Evolutionary conservation across 2,329 filamentous ascomycete species (phyloP).

Genomic region (Beauveria sp.): DNA sequence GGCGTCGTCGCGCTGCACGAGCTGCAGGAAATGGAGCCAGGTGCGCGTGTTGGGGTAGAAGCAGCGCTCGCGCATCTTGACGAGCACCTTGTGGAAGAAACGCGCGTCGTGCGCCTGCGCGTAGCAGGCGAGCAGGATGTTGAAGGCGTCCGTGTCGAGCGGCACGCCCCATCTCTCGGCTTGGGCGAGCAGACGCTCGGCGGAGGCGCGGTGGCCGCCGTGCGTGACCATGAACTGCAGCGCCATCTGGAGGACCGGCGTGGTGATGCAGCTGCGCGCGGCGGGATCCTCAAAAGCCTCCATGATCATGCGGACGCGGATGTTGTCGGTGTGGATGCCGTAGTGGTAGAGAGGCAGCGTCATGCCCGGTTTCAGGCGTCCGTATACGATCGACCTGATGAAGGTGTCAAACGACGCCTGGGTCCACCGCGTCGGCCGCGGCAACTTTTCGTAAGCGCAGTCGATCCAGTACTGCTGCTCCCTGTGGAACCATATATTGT

Average conservation of each 20-base stretch:
- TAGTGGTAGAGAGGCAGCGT: slow-evolving; percentile 27
- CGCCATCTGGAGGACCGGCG: slow-evolving; percentile 34
- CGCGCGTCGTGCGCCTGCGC: slow-evolving; percentile 30
- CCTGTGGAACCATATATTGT: slow-evolving; percentile 28
- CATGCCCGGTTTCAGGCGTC: slow-evolving; percentile 26
- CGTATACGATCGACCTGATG: slow-evolving; percentile 32
- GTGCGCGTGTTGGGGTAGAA: slow-evolving; percentile 36
- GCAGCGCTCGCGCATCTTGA: slow-evolving; percentile 32
- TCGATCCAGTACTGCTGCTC: slow-evolving; percentile 25
- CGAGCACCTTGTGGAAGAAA: slow-evolving; percentile 33
- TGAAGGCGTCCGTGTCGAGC: slow-evolving; percentile 39
- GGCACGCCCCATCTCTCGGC: slow-evolving; percentile 30
- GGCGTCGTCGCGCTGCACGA: slow-evolving; percentile 52
- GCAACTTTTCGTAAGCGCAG: slow-evolving; percentile 30
- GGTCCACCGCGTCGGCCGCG: slow-evolving; percentile 34
- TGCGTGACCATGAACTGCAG: slow-evolving; percentile 32
- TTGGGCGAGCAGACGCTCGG: slow-evolving; percentile 28
- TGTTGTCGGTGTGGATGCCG: slow-evolving; percentile 28
- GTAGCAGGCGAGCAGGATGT: slow-evolving; percentile 36
- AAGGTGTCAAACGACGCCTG: slow-evolving; percentile 33
- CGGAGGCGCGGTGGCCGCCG: slow-evolving; percentile 27
- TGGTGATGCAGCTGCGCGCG: slow-evolving; percentile 28
- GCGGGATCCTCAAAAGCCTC: slow-evolving; percentile 30
- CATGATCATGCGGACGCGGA: slow-evolving; percentile 31
- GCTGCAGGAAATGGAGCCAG: slow-evolving; percentile 41